A percentile compares a stretch with the other conserved stretches of the same genome.
Evolutionary conservation across 805 yeast genomes (phyloP).

Genomic region (Ogataea polymorpha): DNA sequence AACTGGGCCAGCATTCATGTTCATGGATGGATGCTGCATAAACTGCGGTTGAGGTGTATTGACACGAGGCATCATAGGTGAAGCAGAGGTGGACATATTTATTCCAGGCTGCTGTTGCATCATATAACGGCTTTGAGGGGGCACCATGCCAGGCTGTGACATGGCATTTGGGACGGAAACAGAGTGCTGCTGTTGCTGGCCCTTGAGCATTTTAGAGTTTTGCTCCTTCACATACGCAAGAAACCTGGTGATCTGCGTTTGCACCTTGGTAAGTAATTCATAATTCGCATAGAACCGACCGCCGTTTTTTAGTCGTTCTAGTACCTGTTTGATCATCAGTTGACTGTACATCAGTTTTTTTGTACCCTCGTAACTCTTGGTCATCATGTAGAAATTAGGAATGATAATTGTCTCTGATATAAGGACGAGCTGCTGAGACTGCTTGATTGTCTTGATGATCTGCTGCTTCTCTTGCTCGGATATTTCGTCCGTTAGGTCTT

Average conservation of each 20-base stretch:
- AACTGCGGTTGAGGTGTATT: conserved; percentile 13
- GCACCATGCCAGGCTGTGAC: conserved; percentile 16
- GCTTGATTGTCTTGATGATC: conserved; percentile 52
- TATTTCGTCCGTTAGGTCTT: conserved; percentile 60
- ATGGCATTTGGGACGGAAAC: conserved; percentile 16
- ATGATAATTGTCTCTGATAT: conserved; percentile 68
- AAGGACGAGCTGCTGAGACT: conserved; percentile 57
- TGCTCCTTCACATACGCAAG: conserved; percentile 71
- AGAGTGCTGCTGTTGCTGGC: conserved; percentile 21
- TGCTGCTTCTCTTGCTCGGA: conserved; percentile 61
- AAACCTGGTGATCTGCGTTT: conserved; percentile 69
- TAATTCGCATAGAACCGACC: conserved; percentile 66
- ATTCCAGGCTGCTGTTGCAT: conserved; percentile 14
- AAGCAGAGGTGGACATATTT: conserved; percentile 4
- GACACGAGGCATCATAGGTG: conserved; percentile 14
- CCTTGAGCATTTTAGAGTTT: conserved; percentile 27
- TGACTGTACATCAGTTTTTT: conserved; percentile 74
- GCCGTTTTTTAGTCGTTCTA: conserved; percentile 55
- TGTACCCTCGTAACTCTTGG: conserved; percentile 73
- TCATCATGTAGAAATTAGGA: conserved; percentile 72
- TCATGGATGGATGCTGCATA: conserved; percentile 12
- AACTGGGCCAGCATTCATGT: conserved; percentile 17
- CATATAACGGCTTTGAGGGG: conserved; percentile 21
- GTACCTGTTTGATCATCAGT: conserved; percentile 71
- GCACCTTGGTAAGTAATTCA: conserved; percentile 65